These are phyloP conservation scores for Verticillium nonalfalfae DNA, from an alignment of 2,329 filamentous ascomycete genomes.

Conservation along the genomic window DNA sequence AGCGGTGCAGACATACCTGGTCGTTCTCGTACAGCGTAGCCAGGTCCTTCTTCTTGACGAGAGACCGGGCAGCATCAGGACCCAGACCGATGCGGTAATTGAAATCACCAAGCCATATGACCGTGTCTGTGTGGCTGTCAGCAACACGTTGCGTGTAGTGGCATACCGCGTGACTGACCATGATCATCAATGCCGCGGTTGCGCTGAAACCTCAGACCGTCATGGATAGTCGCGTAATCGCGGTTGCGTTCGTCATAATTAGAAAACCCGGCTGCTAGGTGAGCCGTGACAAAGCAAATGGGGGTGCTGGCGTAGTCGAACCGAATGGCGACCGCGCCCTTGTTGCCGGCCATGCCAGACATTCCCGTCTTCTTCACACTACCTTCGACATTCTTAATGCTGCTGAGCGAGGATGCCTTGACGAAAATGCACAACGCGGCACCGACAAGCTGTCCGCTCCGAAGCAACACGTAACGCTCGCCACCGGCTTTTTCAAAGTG, in stretches of 20 bases:
- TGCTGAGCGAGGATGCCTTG: conserved; percentile 65
- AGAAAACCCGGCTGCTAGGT: conserved; percentile 90
- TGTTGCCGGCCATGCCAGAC: conserved; percentile 96
- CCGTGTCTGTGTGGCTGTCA: conserved; percentile 42
- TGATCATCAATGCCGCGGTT: conserved; percentile 91
- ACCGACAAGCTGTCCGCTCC: conserved; percentile 91
- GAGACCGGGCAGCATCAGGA: conserved; percentile 68
- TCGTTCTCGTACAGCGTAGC: conserved; percentile 85
- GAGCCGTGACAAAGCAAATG: conserved; percentile 92
- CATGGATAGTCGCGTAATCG: conserved; percentile 84
- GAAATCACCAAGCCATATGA: conserved; percentile 96
- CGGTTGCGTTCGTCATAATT: conserved; percentile 96
- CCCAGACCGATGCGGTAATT: conserved; percentile 91
- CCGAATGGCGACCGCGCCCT: conserved; percentile 92
- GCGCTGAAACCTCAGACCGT: conserved; percentile 82
- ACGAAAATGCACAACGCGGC: conserved; percentile 91
- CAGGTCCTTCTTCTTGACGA: conserved; percentile 68
- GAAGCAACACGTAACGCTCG: conserved; percentile 80
- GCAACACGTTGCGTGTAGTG: background rate
- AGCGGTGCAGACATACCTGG: conserved; percentile 47
- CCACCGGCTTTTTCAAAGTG: conserved; percentile 58
- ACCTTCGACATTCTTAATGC: conserved; percentile 96
- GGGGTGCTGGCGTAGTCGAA: conserved; percentile 92
- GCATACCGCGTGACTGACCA: conserved; percentile 35
- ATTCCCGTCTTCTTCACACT: conserved; percentile 90